phyloP scores from a whole-genome alignment of 106 monocot species.

The Apostasia shenzhenica region DNA sequence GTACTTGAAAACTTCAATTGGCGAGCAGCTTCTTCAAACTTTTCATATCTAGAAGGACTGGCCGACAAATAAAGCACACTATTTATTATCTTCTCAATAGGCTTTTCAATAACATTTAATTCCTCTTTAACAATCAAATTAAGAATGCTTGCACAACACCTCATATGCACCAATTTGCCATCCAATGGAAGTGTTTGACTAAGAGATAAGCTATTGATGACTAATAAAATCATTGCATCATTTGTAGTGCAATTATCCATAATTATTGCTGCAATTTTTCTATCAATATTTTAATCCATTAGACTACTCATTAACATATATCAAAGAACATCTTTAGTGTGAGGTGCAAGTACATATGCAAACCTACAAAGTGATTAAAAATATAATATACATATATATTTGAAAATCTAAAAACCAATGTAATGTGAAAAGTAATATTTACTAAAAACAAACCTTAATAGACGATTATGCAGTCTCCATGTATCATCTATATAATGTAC shows the following conservation, averaged over 20 bases:
- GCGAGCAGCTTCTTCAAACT: conserved; percentile 46
- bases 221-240: conserved; percentile 32
- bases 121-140: conserved; percentile 53
- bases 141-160: conserved; percentile 45
- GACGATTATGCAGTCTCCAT: conserved; percentile 49
- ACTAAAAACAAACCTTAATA: conserved; percentile 45
- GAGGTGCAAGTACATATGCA: too few species aligned
- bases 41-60: conserved; percentile 21
- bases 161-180: conserved; percentile 40
- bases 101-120: conserved; percentile 22
- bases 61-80: conserved; percentile 46
- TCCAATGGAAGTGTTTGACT: conserved; percentile 31
- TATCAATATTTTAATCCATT: too few species aligned
- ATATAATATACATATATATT: too few species aligned
- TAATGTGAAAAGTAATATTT: conserved; percentile 1
- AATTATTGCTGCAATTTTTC: conserved; percentile 40
- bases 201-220: conserved; percentile 29
- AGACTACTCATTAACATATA: too few species aligned
- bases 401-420: conserved; percentile 18
- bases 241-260: too few species aligned
- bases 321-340: too few species aligned
- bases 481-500: conserved; percentile 63
- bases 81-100: conserved; percentile 29
- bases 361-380: too few species aligned
- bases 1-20: too few species aligned